Percentiles rank a stretch among this genome's conserved stretches.
Evolutionary conservation across 148 eudicot genomes (phyloP).

Genomic region (Rhododendron mucronatum): DNA sequence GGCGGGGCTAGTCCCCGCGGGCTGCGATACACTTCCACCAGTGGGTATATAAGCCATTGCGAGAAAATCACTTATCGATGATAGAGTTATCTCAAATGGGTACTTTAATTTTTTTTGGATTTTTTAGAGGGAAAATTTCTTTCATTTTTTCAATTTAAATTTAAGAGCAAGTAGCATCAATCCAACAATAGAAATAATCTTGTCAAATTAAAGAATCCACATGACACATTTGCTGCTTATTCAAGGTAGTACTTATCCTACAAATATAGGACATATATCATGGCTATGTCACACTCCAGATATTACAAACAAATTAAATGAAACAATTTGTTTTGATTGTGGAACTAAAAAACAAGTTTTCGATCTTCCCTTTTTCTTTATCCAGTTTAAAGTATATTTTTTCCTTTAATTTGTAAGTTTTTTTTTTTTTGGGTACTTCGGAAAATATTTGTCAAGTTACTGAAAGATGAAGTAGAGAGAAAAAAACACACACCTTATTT

Average conservation of each 20-base stretch:
- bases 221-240: background rate
- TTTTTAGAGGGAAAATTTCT: background rate
- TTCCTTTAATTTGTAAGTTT: background rate
- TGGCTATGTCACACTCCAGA: background rate
- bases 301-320: background rate
- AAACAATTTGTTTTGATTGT: background rate
- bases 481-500: too few relatives aligned
- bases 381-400: background rate
- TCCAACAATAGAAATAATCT: background rate
- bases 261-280: background rate
- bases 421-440: too few relatives aligned
- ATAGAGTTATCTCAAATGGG: background rate
- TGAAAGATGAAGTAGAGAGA: too few relatives aligned
- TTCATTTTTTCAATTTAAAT: background rate
- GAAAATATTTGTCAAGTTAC: too few relatives aligned
- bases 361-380: background rate
- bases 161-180: background rate
- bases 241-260: background rate
- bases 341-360: background rate
- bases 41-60: background rate
- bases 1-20: too few relatives aligned
- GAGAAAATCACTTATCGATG: background rate
- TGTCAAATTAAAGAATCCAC: background rate
- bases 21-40: too few relatives aligned
- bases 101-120: background rate